Conservation (phyloP, 352 stramenopile genomes). For the Phytophthora hibernalis region DNA sequence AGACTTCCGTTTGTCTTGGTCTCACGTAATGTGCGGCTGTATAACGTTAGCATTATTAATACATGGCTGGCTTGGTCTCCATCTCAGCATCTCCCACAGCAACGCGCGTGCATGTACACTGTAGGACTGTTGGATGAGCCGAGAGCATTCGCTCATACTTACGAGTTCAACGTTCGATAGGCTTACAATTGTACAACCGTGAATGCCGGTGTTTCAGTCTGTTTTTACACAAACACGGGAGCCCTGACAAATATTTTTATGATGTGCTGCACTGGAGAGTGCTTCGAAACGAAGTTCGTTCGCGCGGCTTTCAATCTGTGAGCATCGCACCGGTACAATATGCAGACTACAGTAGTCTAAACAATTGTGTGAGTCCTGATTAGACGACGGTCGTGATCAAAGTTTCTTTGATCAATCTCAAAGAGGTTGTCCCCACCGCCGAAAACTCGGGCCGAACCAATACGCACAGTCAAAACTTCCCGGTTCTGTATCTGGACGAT, state of each 20-base stretch:
- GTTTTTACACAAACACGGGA: slow-evolving; percentile 7
- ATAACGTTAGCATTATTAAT: slow-evolving; percentile 3
- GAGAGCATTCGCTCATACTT: too few relatives aligned
- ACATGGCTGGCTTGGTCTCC: background rate
- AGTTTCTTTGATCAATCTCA: background rate
- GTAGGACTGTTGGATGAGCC: too few relatives aligned
- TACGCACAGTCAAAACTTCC: slow-evolving; percentile 17
- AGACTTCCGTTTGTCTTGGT: slow-evolving; percentile 2
- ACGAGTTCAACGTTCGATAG: too few relatives aligned
- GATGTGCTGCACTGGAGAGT: slow-evolving; percentile 17
- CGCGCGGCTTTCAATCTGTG: background rate
- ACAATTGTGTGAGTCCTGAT: slow-evolving; percentile 12
- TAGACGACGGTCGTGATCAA: slow-evolving; percentile 13
- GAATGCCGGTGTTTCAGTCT: background rate
- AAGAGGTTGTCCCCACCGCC: background rate
- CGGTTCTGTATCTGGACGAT: slow-evolving; percentile 18
- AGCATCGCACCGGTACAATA: background rate
- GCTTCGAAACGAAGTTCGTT: slow-evolving; percentile 11
- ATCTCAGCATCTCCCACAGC: too few relatives aligned
- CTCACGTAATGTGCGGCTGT: background rate
- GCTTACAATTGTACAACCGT: too few relatives aligned
- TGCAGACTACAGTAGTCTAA: slow-evolving; percentile 14
- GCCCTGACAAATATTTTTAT: slow-evolving; percentile 7
- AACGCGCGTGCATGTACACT: too few relatives aligned
- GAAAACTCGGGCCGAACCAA: background rate